Conservation (phyloP, 2,329 filamentous ascomycete species). For the Ascochyta koolunga region DNA sequence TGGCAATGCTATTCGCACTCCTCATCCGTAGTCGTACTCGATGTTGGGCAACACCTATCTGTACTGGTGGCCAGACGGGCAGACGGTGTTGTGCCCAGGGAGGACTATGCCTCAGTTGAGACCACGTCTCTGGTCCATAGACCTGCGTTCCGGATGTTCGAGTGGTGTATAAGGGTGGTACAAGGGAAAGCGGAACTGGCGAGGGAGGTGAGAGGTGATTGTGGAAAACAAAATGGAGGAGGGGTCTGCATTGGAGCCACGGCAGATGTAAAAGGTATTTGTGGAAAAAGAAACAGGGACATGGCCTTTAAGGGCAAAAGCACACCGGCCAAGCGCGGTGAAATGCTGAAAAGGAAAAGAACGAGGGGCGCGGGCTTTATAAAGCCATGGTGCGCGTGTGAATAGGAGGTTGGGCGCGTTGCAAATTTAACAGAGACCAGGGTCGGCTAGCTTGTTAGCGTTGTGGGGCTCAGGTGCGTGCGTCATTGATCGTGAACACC, state of each 20-base stretch:
- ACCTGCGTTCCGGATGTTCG: constrained; percentile 9
- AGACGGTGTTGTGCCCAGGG: constrained; percentile 15
- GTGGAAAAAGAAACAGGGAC: background rate
- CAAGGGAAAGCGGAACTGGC: background rate
- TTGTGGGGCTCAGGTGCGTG: constrained; percentile 14
- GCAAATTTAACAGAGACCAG: constrained; percentile 6
- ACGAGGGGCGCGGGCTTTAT: constrained; percentile 7
- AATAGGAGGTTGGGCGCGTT: constrained; percentile 16
- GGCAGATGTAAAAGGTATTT: background rate
- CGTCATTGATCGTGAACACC: constrained; percentile 27
- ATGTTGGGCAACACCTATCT: constrained; percentile 8
- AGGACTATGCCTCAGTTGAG: constrained; percentile 2
- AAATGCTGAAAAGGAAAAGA: constrained; percentile 5
- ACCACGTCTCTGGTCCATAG: background rate
- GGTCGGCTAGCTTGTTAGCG: background rate
- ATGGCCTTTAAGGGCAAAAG: constrained; percentile 10
- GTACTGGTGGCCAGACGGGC: constrained; percentile 17
- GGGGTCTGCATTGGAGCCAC: background rate
- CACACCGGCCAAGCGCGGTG: constrained; percentile 5
- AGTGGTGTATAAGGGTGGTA: background rate
- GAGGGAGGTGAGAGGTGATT: background rate
- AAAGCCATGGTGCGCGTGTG: constrained; percentile 10
- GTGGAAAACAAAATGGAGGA: background rate
- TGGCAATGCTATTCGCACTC: constrained; percentile 6
- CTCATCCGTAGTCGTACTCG: constrained; percentile 8